Evolutionary conservation across 1,284 basidiomycete genomes (phyloP).

Genomic region (Flammula alnicola): DNA sequence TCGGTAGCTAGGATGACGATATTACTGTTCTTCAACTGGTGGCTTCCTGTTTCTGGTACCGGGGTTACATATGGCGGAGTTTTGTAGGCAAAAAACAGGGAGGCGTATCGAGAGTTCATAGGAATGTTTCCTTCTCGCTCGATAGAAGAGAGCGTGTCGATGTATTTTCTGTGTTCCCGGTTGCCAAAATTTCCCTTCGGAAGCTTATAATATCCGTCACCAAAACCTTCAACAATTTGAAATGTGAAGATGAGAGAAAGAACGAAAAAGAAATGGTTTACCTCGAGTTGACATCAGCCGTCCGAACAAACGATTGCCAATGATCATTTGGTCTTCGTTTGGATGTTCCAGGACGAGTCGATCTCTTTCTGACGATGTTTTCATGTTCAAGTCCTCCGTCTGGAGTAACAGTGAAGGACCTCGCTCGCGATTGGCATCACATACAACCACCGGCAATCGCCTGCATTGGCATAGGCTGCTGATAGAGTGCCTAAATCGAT

Average conservation of each 20-base stretch:
- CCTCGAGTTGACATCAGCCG: slow-evolving; percentile 41
- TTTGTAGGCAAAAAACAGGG: slow-evolving; percentile 38
- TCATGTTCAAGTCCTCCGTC: slow-evolving; percentile 37
- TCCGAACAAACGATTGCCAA: slow-evolving; percentile 38
- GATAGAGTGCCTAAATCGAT: slow-evolving; percentile 26
- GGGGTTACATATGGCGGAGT: slow-evolving; percentile 41
- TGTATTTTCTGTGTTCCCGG: slow-evolving; percentile 34
- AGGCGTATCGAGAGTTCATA: slow-evolving; percentile 37
- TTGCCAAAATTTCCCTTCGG: slow-evolving; percentile 31
- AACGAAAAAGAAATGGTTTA: slow-evolving; percentile 14
- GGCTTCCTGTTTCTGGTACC: slow-evolving; percentile 30
- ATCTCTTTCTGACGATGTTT: slow-evolving; percentile 31
- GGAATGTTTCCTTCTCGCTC: slow-evolving; percentile 36
- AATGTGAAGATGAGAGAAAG: neutral
- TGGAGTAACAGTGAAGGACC: slow-evolving; percentile 12
- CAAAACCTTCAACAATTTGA: slow-evolving; percentile 32
- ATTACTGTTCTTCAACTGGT: slow-evolving; percentile 27
- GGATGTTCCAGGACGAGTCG: slow-evolving; percentile 36
- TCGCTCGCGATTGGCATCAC: slow-evolving; percentile 13
- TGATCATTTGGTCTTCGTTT: slow-evolving; percentile 34
- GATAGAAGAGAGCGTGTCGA: slow-evolving; percentile 35
- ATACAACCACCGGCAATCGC: slow-evolving; percentile 38
- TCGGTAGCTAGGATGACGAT: slow-evolving; percentile 38
- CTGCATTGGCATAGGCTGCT: slow-evolving; percentile 36
- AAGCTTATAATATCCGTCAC: slow-evolving; percentile 41